These are phyloP conservation scores for Actinidia arguta DNA, from an alignment of 179 eudicot species.

Conservation along the genomic window DNA sequence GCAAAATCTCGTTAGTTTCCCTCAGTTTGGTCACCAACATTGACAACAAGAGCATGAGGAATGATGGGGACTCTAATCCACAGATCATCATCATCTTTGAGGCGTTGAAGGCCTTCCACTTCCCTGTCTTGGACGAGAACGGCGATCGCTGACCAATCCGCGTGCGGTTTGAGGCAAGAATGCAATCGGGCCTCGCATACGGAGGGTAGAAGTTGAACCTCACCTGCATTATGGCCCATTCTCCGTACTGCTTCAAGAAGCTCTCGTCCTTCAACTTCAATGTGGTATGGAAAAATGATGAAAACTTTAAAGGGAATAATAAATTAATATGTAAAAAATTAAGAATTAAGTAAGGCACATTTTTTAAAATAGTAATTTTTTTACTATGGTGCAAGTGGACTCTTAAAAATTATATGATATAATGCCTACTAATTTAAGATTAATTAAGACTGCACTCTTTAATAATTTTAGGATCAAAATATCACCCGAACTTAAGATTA, in stretches of 20 bases:
- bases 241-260: conserved; percentile 44
- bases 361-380: no score
- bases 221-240: conserved; percentile 28
- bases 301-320: no score
- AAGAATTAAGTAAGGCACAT: no score
- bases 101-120: conserved; percentile 68
- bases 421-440: no score
- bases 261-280: conserved; percentile 53
- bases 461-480: no score
- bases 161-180: conserved; percentile 58
- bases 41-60: conserved; percentile 61
- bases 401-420: no score
- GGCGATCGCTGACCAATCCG: conserved; percentile 64
- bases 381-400: no score
- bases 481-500: no score
- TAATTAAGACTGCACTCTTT: no score
- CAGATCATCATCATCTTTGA: conserved; percentile 55
- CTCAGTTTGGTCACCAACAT: conserved; percentile 74
- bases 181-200: conserved; percentile 46
- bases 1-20: conserved; percentile 25
- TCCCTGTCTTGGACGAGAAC: conserved; percentile 57
- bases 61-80: conserved; percentile 66
- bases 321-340: no score
- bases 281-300: no score
- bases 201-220: conserved; percentile 64